phyloP scores from a whole-genome alignment of 2,329 filamentous ascomycete genomes.

The Paracorniculantispora psalliotae region DNA sequence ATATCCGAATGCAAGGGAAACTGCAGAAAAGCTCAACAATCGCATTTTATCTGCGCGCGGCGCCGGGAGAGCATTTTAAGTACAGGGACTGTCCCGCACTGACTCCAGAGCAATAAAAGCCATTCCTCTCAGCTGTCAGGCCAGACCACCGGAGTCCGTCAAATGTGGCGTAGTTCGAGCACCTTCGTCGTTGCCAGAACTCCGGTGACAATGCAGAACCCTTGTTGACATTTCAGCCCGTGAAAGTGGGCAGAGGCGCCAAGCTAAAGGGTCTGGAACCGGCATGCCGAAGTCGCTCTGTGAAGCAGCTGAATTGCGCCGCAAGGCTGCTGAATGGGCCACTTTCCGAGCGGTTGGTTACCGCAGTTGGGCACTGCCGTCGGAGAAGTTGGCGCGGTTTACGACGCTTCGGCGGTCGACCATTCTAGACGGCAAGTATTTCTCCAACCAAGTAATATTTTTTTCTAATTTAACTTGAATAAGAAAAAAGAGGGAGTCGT shows the following conservation, averaged over 20 bases:
- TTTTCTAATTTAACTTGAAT: not conserved
- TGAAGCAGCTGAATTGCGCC: not conserved
- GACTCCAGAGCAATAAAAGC: not conserved
- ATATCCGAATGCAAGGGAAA: not conserved
- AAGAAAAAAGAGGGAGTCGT: not conserved
- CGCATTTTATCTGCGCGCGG: not conserved
- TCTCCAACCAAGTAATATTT: not conserved
- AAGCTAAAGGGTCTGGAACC: not conserved
- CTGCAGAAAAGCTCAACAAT: not conserved
- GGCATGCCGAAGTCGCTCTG: not conserved
- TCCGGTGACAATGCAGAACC: not conserved
- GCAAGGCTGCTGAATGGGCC: not conserved
- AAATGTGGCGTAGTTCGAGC: not conserved
- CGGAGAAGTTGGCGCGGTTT: not conserved
- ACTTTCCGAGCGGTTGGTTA: not conserved
- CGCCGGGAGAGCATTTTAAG: not conserved
- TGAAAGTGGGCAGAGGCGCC: conserved; percentile 1
- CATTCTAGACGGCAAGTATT: too few species aligned
- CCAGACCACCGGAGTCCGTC: not conserved
- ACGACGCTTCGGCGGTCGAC: not conserved
- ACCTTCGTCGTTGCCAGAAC: not conserved
- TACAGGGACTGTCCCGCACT: not conserved
- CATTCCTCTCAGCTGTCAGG: not conserved
- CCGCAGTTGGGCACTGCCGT: not conserved
- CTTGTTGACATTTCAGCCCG: not conserved